Evolutionary conservation across 2,329 filamentous ascomycete genomes (phyloP).

Genomic region (Annulohypoxylon truncatum): DNA sequence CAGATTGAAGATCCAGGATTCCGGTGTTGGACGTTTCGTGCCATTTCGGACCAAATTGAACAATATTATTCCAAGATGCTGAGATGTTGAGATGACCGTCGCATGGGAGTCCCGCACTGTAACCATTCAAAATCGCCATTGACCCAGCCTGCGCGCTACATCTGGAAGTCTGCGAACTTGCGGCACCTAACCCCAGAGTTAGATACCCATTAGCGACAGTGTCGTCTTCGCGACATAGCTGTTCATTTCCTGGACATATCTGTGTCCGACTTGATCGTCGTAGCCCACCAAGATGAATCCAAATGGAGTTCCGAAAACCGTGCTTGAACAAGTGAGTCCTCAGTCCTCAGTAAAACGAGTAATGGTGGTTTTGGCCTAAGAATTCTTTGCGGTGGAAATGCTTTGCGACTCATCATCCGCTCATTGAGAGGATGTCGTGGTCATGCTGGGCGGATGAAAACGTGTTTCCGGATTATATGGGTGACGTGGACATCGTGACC

Average conservation of each 20-base stretch:
- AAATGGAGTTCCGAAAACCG: background rate
- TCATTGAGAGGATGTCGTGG: conserved; percentile 29
- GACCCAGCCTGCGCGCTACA: background rate
- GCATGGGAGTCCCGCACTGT: background rate
- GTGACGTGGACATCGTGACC: conserved; percentile 40
- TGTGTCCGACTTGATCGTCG: background rate
- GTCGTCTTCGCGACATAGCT: background rate
- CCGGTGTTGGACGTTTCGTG: background rate
- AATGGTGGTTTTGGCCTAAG: background rate
- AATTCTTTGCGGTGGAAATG: background rate
- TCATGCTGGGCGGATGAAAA: conserved; percentile 19
- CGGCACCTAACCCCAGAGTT: background rate
- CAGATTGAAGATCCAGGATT: background rate
- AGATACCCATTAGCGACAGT: background rate
- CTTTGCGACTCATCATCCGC: background rate
- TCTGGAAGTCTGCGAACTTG: background rate
- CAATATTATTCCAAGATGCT: background rate
- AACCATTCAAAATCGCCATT: background rate
- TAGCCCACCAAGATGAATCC: background rate
- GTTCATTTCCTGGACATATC: background rate
- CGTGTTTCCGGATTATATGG: conserved; percentile 30
- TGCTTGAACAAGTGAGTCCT: background rate
- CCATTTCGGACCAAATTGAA: background rate
- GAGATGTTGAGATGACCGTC: background rate
- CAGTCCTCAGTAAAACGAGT: background rate